phyloP scores from a whole-genome alignment of 2,329 filamentous ascomycete species.

The Aspergillus sp. region DNA sequence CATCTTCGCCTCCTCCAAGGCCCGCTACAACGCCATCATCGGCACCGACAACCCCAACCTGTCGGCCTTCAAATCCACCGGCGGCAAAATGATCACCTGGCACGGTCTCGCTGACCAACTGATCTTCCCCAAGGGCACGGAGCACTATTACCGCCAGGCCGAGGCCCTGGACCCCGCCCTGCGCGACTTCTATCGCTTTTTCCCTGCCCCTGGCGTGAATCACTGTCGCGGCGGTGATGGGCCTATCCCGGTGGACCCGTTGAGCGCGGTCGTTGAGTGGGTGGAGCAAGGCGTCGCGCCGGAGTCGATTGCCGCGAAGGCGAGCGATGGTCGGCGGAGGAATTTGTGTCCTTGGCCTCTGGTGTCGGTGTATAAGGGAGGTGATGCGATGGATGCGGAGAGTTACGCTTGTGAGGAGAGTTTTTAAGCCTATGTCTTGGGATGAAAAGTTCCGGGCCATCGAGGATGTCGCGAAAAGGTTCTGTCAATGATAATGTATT shows the following conservation, averaged over 20 bases:
- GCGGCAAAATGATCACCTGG: constrained; percentile 46
- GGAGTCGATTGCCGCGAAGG: constrained; percentile 9
- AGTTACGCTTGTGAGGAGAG: not conserved
- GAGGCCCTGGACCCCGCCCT: constrained; percentile 23
- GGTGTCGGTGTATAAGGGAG: constrained; percentile 8
- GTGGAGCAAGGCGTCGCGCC: constrained; percentile 19
- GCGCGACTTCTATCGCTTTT: constrained; percentile 38
- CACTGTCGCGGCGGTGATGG: constrained; percentile 37
- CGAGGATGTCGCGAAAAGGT: not conserved
- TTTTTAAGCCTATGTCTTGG: not conserved
- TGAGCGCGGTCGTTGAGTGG: constrained; percentile 18
- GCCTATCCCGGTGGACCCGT: constrained; percentile 8
- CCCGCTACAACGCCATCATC: constrained; percentile 36
- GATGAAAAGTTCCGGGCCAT: too few species aligned
- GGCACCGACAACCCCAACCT: constrained; percentile 40
- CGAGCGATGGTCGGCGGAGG: not conserved
- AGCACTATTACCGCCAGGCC: constrained; percentile 39
- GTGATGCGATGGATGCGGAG: constrained; percentile 3
- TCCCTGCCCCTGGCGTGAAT: constrained; percentile 39
- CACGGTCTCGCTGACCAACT: constrained; percentile 43
- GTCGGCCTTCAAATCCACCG: constrained; percentile 32
- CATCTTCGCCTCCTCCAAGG: constrained; percentile 24
- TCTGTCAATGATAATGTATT: not conserved
- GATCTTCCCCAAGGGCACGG: constrained; percentile 38
- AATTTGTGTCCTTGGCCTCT: constrained; percentile 13